Percentiles rank a stretch among this genome's conserved stretches.
Evolutionary conservation across 1,284 basidiomycete genomes (phyloP).

Genomic region (Moesziomyces antarcticus): DNA sequence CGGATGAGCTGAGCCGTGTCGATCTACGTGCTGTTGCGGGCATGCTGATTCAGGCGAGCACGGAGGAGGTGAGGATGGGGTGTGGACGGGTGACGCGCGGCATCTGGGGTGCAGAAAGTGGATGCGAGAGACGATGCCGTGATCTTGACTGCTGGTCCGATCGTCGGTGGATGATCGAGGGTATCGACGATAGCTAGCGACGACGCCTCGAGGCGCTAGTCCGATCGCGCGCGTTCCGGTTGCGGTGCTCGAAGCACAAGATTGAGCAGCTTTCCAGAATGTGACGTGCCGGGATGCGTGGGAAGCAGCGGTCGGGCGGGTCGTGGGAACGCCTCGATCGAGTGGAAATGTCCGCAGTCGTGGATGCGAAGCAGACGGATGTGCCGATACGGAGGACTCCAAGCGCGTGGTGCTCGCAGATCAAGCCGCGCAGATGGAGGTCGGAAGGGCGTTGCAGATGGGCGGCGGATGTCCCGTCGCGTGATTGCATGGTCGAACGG

Average conservation of each 20-base stretch:
- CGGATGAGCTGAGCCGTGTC: slow-evolving; percentile 38
- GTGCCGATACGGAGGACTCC: not conserved
- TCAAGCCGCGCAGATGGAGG: slow-evolving; percentile 18
- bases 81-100: slow-evolving; percentile 16
- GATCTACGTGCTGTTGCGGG: slow-evolving; percentile 32
- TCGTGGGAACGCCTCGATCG: too few relatives aligned
- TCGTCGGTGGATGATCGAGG: too few relatives aligned
- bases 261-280: too few relatives aligned
- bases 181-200: too few relatives aligned
- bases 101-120: slow-evolving; percentile 20
- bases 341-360: too few relatives aligned
- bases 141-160: not conserved
- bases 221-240: too few relatives aligned
- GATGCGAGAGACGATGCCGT: not conserved
- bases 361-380: slow-evolving; percentile 3
- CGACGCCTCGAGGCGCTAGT: too few relatives aligned
- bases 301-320: too few relatives aligned
- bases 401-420: slow-evolving; percentile 5
- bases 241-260: too few relatives aligned
- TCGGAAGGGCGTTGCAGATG: slow-evolving; percentile 20
- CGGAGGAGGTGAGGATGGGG: slow-evolving; percentile 5
- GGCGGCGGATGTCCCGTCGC: slow-evolving; percentile 18
- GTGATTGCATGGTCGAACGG: slow-evolving; percentile 14
- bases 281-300: too few relatives aligned
- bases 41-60: slow-evolving; percentile 24